These are phyloP conservation scores for Termitomyces sp. DNA, from an alignment of 768 basidiomycete species.

Conservation along the genomic window DNA sequence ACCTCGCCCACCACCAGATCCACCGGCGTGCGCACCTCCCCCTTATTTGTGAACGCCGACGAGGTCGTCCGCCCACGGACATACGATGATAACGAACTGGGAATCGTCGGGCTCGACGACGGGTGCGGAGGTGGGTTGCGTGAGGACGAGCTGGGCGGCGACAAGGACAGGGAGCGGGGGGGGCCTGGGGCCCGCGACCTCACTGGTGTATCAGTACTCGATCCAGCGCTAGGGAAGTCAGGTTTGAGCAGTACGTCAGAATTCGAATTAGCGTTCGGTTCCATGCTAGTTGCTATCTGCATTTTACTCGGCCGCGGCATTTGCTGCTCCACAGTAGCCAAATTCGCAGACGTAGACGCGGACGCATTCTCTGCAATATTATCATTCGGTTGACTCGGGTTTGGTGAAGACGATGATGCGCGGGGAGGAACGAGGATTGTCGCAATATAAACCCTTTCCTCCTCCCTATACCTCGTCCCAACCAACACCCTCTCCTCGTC, in stretches of 20 bases:
- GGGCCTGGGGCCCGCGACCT: not conserved
- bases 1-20: conserved; percentile 78
- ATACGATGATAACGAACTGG: conserved; percentile 5
- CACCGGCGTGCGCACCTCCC: conserved; percentile 53
- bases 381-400: conserved; percentile 3
- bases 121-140: conserved; percentile 18
- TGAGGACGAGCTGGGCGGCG: conserved; percentile 20
- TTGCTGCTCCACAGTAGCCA: conserved; percentile 27
- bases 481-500: conserved; percentile 58
- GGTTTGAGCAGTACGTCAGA: not conserved
- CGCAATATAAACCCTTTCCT: conserved; percentile 45
- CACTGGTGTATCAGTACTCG: not conserved
- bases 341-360: not conserved
- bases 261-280: not conserved
- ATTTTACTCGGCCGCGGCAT: conserved; percentile 37
- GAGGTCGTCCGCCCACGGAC: conserved; percentile 39
- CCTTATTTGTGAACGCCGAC: conserved; percentile 58
- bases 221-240: not conserved
- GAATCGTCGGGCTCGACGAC: conserved; percentile 20
- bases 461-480: conserved; percentile 46
- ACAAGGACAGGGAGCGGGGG: conserved; percentile 7
- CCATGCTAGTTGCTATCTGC: conserved; percentile 16
- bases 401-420: conserved; percentile 15
- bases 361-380: not conserved
- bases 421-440: conserved; percentile 43